phyloP scores from a whole-genome alignment of 2,329 filamentous ascomycete species.

The Neoscytalidium dimidiatum region DNA sequence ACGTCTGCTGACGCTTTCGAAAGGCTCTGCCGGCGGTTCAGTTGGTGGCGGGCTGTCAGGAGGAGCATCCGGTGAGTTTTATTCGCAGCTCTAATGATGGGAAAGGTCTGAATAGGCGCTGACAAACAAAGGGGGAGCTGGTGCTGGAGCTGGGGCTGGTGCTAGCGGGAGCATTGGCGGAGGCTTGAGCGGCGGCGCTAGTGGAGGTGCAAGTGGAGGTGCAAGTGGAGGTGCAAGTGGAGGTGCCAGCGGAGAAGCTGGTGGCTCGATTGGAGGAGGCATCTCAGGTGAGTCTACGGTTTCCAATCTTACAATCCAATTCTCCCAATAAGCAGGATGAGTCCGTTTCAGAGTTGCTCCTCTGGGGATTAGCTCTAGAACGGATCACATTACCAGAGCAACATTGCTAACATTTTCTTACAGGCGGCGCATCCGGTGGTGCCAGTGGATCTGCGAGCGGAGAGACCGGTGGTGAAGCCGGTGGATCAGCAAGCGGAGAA shows the following conservation, averaged over 20 bases:
- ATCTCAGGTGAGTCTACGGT: too few relatives aligned
- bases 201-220: too few relatives aligned
- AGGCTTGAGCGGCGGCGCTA: too few relatives aligned
- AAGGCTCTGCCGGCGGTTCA: not conserved
- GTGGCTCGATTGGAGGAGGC: too few relatives aligned
- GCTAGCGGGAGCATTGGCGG: too few relatives aligned
- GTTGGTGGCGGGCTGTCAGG: not conserved
- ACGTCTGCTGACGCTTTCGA: not conserved
- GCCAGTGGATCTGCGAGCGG: not conserved
- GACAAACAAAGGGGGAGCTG: not conserved
- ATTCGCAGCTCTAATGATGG: not conserved
- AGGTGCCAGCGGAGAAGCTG: not conserved
- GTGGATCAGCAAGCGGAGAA: not conserved
- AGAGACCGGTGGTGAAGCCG: not conserved
- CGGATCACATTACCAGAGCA: too few relatives aligned
- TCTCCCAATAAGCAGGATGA: too few relatives aligned
- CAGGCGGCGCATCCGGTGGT: not conserved
- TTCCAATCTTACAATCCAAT: too few relatives aligned
- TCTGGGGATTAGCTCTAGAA: too few relatives aligned
- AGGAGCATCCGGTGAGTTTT: not conserved
- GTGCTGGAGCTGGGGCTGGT: not conserved
- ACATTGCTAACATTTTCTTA: too few relatives aligned
- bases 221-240: too few relatives aligned
- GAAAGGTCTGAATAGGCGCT: not conserved
- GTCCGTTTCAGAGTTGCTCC: too few relatives aligned